Base-by-base conservation (phyloP, 768 basidiomycete genomes). In the Tulasnella sp. region DNA sequence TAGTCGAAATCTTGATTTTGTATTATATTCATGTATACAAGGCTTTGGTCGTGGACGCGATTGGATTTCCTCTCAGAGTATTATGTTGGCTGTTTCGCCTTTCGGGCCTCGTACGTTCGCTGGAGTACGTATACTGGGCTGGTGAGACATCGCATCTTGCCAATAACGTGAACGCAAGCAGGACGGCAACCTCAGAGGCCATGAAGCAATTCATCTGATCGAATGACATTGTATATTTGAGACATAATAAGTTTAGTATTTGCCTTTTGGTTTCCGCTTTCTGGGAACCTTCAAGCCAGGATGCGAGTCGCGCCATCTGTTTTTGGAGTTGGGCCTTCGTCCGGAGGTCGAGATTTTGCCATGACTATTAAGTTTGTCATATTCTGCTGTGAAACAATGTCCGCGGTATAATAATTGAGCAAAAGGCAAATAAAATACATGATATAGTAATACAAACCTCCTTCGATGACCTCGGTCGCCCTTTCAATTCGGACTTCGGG, bases 1-100 rank as follows among this genome's bases (percentile, higher is more conserved):
- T 78, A 78, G 41, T 48, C 73, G 44, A 46, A 28, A 3, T 11
- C 48, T 22, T 60, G n/a, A 60, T 60, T 3, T 60, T 60, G 58
- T 74, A 74, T 74, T 46, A 41, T 74, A 46, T 74, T 14, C 8
- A 3, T 74, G 73, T 46, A 74, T 74, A 8, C n/a, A 74, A 48
- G 46, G 16, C 46, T 48, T 41, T 48, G 46, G 46, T 48, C 11
- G 69, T 72, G 69, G 69, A 41, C n/a, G n/a, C 16, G 14, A 24
- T 11, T 72, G 69, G 41, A 41, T 41, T 41, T 41, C 41, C 41
- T 72, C 28, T 41, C n/a, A n/a, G n/a, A n/a, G n/a, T n/a, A n/a
- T n/a, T n/a, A 31, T 16, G 3, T 18, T 72, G 14, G 40, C 40
- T 72, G 9, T 22, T n/a, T 41, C 14, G 24, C 69, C 16, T 16